A percentile compares a stretch with the other conserved stretches of the same genome.
Conservation (phyloP, 371 early-diverging fungal genomes). For the Chytridiales sp. region DNA sequence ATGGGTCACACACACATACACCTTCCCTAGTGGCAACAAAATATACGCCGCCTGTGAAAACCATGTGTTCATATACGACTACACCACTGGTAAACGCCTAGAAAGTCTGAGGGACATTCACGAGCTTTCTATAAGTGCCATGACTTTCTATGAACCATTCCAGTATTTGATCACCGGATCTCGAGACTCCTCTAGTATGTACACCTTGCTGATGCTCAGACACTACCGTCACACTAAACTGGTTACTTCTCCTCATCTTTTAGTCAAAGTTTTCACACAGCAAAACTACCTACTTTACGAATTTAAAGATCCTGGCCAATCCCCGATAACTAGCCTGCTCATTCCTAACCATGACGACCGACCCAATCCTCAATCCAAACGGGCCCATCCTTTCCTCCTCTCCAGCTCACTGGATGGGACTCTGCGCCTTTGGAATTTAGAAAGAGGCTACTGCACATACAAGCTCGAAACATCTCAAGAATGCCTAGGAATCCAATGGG, state of each 20-base stretch:
- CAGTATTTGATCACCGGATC: slow-evolving; percentile 48
- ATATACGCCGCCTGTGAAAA: slow-evolving; percentile 40
- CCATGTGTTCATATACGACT: slow-evolving; percentile 42
- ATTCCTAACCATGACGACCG: slow-evolving; percentile 1
- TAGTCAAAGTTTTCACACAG: slow-evolving; percentile 49
- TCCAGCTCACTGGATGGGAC: slow-evolving; percentile 73
- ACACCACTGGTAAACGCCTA: slow-evolving; percentile 36
- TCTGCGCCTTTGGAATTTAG: slow-evolving; percentile 94
- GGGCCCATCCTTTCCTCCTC: slow-evolving; percentile 39
- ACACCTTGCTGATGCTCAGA: background rate
- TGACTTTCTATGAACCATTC: slow-evolving; percentile 41
- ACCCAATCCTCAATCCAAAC: too few relatives aligned
- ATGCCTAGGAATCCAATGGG: slow-evolving; percentile 40
- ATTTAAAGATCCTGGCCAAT: slow-evolving; percentile 41
- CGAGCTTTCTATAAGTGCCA: slow-evolving; percentile 42
- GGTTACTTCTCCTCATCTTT: background rate
- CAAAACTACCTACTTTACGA: slow-evolving; percentile 42
- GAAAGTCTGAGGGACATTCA: slow-evolving; percentile 39
- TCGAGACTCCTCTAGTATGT: slow-evolving; percentile 42
- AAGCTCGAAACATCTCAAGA: slow-evolving; percentile 35
- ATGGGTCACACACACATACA: slow-evolving; percentile 39
- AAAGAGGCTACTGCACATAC: slow-evolving; percentile 75
- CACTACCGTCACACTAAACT: background rate
- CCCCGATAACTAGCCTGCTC: slow-evolving; percentile 40
- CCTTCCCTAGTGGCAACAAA: slow-evolving; percentile 20